Evolutionary conservation across 768 basidiomycete species (phyloP), one percentile per base, ranked within the genome.

Genomic region (Lactarius hatsudake): DNA sequence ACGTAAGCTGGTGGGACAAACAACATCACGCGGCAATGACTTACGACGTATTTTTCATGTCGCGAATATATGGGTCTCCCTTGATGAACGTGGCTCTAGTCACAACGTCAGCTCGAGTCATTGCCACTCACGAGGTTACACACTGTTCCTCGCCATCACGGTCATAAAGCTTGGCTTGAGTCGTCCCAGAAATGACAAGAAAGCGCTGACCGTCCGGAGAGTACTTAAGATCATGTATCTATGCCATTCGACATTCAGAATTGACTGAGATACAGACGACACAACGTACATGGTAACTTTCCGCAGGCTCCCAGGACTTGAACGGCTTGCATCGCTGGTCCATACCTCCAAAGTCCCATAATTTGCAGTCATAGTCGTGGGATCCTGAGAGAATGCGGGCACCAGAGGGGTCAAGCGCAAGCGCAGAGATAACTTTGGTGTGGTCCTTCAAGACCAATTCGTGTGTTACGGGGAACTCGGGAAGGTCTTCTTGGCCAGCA

Each of bases 311-410:
- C 87, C 92, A 98, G 71, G 86, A 92, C 79, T 96, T 92, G 85
- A 99, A 98, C 18, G 97, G 96, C 77, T 93, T 93, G 77, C 89
- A 88, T 70, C 87, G 80, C 69, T 83, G 80, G 74, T 93, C 91
- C 97, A 99, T 99, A 18, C 97, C 97, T 72, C 96, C 96, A 78
- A 98, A 98, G 78, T 99, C 97, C 96, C 96, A 99, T 62, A 99
- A 78, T 79, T 98, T 98, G 78, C 91, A 89, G 77, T 99, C 97
- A 75, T 98, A 98, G 76, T 99, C 97, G 79, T 98, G 90, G 23
- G 93, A 93, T 18, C 97, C 97, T 10, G 93, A 91, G 20, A 93
- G 78, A 36, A 99, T 79, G 42, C 97, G 87, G 15, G 96, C 95
- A 65, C 97, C 97, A 26, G 96, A 93, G 8, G 95, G 93, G 77